Evolutionary conservation across 768 basidiomycete genomes (phyloP).

Genomic region (Tylopilus sp.): DNA sequence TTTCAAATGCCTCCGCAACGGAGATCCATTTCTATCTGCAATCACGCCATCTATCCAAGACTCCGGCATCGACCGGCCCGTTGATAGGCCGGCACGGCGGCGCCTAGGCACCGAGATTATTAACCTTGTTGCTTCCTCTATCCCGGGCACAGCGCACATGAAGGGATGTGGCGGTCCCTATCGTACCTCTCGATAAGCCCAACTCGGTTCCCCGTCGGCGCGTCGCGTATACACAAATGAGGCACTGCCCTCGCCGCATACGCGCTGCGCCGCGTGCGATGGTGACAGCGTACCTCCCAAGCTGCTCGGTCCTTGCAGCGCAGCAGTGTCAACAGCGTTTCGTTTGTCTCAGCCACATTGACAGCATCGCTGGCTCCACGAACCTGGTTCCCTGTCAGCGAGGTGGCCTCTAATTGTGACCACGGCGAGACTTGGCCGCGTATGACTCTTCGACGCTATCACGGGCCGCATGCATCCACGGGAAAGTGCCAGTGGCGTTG

Average conservation of each 20-base stretch:
- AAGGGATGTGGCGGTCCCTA: not conserved
- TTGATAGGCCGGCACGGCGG: not conserved
- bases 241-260: too few relatives aligned
- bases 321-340: too few relatives aligned
- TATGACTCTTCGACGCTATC: not conserved
- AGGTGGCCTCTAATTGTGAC: not conserved
- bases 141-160: constrained; percentile 1
- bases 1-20: too few relatives aligned
- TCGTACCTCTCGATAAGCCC: not conserved
- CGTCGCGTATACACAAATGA: too few relatives aligned
- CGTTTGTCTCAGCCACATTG: not conserved
- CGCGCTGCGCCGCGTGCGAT: too few relatives aligned
- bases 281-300: too few relatives aligned
- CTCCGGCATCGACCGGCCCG: not conserved
- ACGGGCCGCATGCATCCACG: too few relatives aligned
- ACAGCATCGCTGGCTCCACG: too few relatives aligned
- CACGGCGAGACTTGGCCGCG: constrained; percentile 6
- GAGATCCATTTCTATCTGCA: too few relatives aligned
- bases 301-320: too few relatives aligned
- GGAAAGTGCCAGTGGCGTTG: not conserved
- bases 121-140: not conserved
- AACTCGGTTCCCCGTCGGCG: not conserved
- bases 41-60: too few relatives aligned
- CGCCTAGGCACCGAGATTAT: constrained; percentile 12
- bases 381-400: not conserved